phyloP scores from a whole-genome alignment of 2,329 filamentous ascomycete species.

The Xylariaceae sp. region DNA sequence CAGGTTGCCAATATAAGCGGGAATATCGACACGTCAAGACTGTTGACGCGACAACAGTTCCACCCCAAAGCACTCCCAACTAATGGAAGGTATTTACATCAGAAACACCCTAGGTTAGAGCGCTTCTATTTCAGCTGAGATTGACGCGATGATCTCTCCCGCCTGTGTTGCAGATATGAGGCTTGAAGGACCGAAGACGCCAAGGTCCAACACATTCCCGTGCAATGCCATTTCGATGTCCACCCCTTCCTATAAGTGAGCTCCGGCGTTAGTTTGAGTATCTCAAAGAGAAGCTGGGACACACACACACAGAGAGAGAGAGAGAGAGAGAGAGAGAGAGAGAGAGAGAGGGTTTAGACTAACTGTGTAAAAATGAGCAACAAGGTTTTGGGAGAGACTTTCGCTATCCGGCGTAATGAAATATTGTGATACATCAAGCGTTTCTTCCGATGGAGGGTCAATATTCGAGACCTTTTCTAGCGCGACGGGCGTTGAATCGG shows the following conservation, averaged over 20 bases:
- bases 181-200: constrained; percentile 24
- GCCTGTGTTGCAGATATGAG: constrained; percentile 18
- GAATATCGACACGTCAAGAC: too few species aligned
- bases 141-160: constrained; percentile 15
- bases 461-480: constrained; percentile 10
- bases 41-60: too few species aligned
- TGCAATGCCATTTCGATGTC: constrained; percentile 28
- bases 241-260: constrained; percentile 23
- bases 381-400: constrained; percentile 12
- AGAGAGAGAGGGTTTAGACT: not conserved
- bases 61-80: not conserved
- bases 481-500: constrained; percentile 2
- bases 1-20: not conserved
- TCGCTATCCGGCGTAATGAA: constrained; percentile 12
- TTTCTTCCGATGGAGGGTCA: not conserved
- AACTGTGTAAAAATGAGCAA: constrained; percentile 15
- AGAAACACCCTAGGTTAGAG: not conserved
- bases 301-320: too few species aligned
- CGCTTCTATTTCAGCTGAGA: constrained; percentile 20
- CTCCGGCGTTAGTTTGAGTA: constrained; percentile 6
- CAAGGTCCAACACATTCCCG: constrained; percentile 26
- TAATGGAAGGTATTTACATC: not conserved
- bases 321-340: too few species aligned
- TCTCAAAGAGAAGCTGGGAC: too few species aligned
- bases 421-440: constrained; percentile 2